Conservation (phyloP, 805 yeast species). For the Saccharomycopsis sp. region DNA sequence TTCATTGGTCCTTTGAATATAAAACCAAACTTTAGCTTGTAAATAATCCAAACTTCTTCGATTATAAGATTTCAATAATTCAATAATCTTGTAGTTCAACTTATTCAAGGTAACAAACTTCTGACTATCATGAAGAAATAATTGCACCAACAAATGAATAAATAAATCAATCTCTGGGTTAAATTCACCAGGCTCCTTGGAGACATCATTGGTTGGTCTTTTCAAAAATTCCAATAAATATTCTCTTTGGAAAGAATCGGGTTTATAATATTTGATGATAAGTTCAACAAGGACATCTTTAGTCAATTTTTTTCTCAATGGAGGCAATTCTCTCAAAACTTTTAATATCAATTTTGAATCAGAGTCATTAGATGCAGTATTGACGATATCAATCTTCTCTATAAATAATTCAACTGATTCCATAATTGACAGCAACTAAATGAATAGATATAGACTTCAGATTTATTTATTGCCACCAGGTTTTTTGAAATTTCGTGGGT, state of each 20-base stretch:
- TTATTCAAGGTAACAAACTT: constrained; percentile 42
- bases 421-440: too few species aligned
- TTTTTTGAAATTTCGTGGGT: too few species aligned
- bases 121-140: constrained; percentile 61
- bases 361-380: constrained; percentile 57
- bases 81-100: constrained; percentile 48
- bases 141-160: constrained; percentile 70
- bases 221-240: constrained; percentile 37
- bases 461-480: too few species aligned
- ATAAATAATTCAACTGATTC: constrained; percentile 4
- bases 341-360: constrained; percentile 86
- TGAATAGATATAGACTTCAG: too few species aligned
- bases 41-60: constrained; percentile 80
- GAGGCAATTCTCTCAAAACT: constrained; percentile 75
- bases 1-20: constrained; percentile 74
- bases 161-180: constrained; percentile 78
- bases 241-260: constrained; percentile 33
- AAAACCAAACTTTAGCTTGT: constrained; percentile 90
- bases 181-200: constrained; percentile 32
- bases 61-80: constrained; percentile 52
- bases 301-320: constrained; percentile 59
- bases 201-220: constrained; percentile 30
- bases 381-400: constrained; percentile 11
- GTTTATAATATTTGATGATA: constrained; percentile 51
- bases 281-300: constrained; percentile 48